Percentiles rank a stretch among this genome's conserved stretches.
These are phyloP conservation scores for Ceratocystis eucalypticola DNA, from an alignment of 2,329 filamentous ascomycete species.

Conservation along the genomic window DNA sequence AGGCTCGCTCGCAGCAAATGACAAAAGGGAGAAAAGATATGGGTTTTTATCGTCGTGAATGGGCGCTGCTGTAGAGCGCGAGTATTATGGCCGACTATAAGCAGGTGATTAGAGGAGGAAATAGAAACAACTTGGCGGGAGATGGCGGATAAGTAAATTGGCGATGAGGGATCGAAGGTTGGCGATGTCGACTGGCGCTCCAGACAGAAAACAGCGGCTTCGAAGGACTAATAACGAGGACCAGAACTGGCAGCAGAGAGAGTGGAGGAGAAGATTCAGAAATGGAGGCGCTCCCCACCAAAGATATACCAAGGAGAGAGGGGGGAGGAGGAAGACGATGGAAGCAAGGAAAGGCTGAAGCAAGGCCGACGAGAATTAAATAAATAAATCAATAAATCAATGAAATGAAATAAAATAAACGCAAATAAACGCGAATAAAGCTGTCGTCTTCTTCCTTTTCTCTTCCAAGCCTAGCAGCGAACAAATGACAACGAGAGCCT, in stretches of 20 bases:
- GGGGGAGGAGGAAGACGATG: neutral
- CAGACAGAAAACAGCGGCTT: neutral
- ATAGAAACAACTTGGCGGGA: neutral
- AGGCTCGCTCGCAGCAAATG: neutral
- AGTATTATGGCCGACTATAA: neutral
- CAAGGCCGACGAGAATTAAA: neutral
- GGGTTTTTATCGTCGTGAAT: neutral
- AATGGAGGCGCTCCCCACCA: neutral
- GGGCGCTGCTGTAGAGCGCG: neutral
- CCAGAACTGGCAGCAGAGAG: neutral
- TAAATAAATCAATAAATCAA: neutral
- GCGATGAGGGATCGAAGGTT: neutral
- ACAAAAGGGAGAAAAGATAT: neutral
- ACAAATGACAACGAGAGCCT: neutral
- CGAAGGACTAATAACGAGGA: no score
- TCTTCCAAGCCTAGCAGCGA: no score
- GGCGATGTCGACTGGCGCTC: neutral
- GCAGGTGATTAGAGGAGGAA: neutral
- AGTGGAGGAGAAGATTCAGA: neutral
- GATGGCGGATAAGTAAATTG: neutral
- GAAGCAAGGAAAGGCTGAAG: slow-evolving; percentile 1
- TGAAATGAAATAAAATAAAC: neutral
- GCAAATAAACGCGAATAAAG: neutral
- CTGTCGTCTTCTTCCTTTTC: neutral
- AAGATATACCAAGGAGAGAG: slow-evolving; percentile 4